Conservation (phyloP, 2,329 filamentous ascomycete genomes). For the Falciphora oryzae region DNA sequence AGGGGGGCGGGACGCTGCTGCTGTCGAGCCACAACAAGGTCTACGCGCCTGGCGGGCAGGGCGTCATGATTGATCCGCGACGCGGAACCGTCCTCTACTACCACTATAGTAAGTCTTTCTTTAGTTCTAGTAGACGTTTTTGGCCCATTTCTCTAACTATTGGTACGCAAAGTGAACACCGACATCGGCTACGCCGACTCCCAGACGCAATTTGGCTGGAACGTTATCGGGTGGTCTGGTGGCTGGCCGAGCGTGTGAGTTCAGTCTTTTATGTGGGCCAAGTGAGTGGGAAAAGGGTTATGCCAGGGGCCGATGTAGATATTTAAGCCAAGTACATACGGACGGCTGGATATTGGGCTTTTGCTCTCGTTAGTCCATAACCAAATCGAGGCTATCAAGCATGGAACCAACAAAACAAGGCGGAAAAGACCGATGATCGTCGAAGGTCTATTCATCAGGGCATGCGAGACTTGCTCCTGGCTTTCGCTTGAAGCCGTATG, state of each 20-base stretch:
- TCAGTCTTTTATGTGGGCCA: too few species aligned
- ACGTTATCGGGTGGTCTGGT: background rate
- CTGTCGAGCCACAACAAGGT: constrained; percentile 50
- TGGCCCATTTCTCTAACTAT: background rate
- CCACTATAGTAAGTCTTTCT: constrained; percentile 38
- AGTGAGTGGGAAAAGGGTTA: too few species aligned
- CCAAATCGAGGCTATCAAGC: too few species aligned
- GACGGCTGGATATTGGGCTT: too few species aligned
- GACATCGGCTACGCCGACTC: constrained; percentile 1
- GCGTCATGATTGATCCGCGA: constrained; percentile 43
- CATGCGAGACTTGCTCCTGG: too few species aligned
- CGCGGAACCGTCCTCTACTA: constrained; percentile 55
- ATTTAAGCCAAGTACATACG: too few species aligned
- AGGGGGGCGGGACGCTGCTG: constrained; percentile 52
- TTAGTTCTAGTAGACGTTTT: background rate
- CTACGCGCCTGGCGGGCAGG: constrained; percentile 59
- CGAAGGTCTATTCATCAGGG: too few species aligned
- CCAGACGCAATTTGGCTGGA: constrained; percentile 8
- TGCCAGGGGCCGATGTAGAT: too few species aligned
- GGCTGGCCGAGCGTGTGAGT: constrained; percentile 7
- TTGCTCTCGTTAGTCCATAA: too few species aligned
- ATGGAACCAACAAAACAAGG: too few species aligned
- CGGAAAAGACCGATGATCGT: too few species aligned
- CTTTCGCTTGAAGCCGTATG: too few species aligned
- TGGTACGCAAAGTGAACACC: background rate